Conservation (phyloP, 768 basidiomycete species). For the Pleurotus salmoneostramineus region DNA sequence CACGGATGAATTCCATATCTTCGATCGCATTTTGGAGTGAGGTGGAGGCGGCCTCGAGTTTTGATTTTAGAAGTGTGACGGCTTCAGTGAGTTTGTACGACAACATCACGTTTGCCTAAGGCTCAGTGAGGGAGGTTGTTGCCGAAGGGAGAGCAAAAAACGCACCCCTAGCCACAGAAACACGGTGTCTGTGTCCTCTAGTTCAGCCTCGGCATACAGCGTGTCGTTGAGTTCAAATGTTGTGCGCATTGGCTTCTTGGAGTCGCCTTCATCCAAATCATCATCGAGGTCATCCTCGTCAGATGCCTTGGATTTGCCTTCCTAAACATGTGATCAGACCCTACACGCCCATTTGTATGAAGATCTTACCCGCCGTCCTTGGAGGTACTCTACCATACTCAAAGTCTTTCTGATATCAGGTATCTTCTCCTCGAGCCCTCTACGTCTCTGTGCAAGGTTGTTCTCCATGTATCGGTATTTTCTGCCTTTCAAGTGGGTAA, state of each 20-base stretch:
- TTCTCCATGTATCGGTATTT: constrained; percentile 99
- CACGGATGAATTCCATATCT: constrained; percentile 89
- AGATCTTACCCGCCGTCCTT: constrained; percentile 59
- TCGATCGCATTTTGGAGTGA: constrained; percentile 68
- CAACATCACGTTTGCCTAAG: constrained; percentile 95
- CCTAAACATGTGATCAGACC: constrained; percentile 32
- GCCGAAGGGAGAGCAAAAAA: constrained; percentile 9
- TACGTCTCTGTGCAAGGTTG: constrained; percentile 73
- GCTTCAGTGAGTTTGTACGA: constrained; percentile 86
- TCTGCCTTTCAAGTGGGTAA: constrained; percentile 48
- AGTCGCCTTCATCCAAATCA: constrained; percentile 44
- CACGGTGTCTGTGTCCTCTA: constrained; percentile 85
- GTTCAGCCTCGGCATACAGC: constrained; percentile 85
- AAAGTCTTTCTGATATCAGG: constrained; percentile 94
- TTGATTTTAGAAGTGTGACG: constrained; percentile 65
- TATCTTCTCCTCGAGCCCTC: constrained; percentile 87
- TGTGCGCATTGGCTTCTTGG: constrained; percentile 60
- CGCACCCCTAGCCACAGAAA: constrained; percentile 95
- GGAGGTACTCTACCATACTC: constrained; percentile 80
- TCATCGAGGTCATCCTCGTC: constrained; percentile 52
- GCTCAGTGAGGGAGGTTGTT: neutral
- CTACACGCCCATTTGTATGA: neutral
- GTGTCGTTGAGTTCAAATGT: constrained; percentile 97
- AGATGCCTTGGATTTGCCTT: constrained; percentile 48
- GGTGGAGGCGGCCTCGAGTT: constrained; percentile 67